phyloP scores from a whole-genome alignment of 192 early-diverging fungal genomes.

The Jimgerdemannia lactiflua region DNA sequence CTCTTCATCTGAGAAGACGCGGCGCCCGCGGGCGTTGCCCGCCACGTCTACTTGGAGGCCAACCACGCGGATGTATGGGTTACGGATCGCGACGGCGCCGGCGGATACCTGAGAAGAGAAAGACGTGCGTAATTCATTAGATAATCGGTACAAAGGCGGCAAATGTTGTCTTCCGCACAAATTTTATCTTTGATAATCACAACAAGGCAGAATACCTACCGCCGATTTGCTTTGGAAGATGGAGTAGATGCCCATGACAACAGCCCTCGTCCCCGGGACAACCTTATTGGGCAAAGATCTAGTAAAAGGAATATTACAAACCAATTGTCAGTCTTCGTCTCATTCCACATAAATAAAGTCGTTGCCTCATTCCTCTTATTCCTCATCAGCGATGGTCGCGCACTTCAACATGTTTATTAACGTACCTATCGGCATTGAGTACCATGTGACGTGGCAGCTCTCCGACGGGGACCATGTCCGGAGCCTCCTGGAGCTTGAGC shows the following conservation, averaged over 20 bases:
- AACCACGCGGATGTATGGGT: constrained; percentile 92
- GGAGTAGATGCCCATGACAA: constrained; percentile 93
- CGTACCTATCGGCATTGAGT: constrained; percentile 81
- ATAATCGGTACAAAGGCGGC: not conserved
- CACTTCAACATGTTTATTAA: not conserved
- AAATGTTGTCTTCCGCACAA: not conserved
- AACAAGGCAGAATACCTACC: constrained; percentile 24
- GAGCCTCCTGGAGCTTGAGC: constrained; percentile 96
- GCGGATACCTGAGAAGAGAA: constrained; percentile 52
- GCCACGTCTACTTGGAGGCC: constrained; percentile 81
- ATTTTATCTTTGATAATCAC: not conserved
- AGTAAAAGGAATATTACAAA: constrained; percentile 38
- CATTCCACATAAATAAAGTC: not conserved
- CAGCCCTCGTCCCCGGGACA: constrained; percentile 91
- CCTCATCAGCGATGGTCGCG: not conserved
- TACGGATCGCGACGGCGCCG: constrained; percentile 86
- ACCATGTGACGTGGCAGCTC: constrained; percentile 96
- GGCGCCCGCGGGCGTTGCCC: constrained; percentile 57
- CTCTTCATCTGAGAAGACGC: constrained; percentile 84
- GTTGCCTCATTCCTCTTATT: not conserved
- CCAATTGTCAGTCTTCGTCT: not conserved
- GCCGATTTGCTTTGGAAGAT: constrained; percentile 75
- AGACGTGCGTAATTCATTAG: not conserved
- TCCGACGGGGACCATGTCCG: constrained; percentile 96
- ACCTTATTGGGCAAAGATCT: constrained; percentile 72